phyloP scores from a whole-genome alignment of 2,329 filamentous ascomycete species.

The Cladosporium sp. region DNA sequence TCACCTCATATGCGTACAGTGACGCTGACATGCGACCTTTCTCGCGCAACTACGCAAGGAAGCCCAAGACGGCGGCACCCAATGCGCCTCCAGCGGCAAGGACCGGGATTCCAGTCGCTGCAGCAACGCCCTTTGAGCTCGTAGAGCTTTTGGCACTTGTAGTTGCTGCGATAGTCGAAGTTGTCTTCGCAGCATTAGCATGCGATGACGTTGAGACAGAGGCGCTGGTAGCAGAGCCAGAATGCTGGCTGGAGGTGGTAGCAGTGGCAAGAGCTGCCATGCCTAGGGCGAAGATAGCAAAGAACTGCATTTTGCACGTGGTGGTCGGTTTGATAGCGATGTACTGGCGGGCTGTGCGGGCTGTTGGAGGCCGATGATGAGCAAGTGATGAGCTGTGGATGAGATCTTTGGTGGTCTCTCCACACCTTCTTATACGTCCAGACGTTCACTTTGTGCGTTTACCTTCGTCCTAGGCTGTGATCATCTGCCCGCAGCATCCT shows the following conservation, averaged over 20 bases:
- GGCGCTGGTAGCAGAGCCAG: neutral
- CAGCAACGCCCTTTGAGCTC: neutral
- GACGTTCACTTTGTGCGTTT: neutral
- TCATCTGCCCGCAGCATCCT: neutral
- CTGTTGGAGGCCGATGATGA: neutral
- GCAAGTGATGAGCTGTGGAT: neutral
- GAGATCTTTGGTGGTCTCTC: neutral
- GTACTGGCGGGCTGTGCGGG: neutral
- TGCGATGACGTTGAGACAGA: neutral
- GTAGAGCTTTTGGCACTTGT: neutral
- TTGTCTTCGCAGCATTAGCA: neutral
- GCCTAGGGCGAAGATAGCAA: neutral
- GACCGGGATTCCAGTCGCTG: neutral
- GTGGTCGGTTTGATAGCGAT: neutral
- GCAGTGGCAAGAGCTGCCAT: constrained; percentile 4
- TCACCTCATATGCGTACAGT: too few species aligned
- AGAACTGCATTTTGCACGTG: neutral
- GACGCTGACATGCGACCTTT: neutral
- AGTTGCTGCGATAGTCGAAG: neutral
- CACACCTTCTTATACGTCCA: neutral
- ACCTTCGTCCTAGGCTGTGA: neutral
- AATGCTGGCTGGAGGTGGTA: neutral
- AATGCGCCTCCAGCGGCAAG: constrained; percentile 5
- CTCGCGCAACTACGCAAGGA: neutral
- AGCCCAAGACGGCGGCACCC: constrained; percentile 1